Percentiles rank a stretch among this genome's conserved stretches.
Conservation (phyloP, 139 green algal species). For the Coelastrella sp. region DNA sequence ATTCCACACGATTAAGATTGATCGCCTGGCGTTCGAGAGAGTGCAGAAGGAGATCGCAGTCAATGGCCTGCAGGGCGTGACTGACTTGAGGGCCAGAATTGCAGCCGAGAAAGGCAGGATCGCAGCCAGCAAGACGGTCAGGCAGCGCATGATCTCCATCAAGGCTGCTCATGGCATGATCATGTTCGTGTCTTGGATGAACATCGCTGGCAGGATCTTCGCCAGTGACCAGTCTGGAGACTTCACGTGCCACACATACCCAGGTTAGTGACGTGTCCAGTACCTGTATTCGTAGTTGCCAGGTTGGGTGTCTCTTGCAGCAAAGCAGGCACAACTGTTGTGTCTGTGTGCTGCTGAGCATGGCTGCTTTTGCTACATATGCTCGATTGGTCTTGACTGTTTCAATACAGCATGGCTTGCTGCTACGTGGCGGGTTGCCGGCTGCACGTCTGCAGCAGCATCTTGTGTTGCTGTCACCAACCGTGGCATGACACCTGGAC, state of each 20-base stretch:
- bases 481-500: too few relatives aligned
- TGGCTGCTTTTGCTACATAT: too few relatives aligned
- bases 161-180: slow-evolving; percentile 42
- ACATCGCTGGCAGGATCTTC: slow-evolving; percentile 48
- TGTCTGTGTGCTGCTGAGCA: too few relatives aligned
- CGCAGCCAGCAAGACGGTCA: slow-evolving; percentile 14
- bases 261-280: too few relatives aligned
- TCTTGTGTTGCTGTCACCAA: too few relatives aligned
- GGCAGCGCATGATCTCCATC: slow-evolving; percentile 40
- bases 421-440: too few relatives aligned
- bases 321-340: too few relatives aligned
- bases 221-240: slow-evolving; percentile 8
- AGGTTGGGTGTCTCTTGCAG: too few relatives aligned
- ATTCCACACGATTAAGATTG: slow-evolving; percentile 23
- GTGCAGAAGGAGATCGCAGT: slow-evolving; percentile 1
- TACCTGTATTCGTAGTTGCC: too few relatives aligned
- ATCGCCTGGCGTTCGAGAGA: background rate
- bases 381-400: too few relatives aligned
- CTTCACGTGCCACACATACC: slow-evolving; percentile 52
- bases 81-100: background rate
- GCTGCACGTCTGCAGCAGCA: too few relatives aligned
- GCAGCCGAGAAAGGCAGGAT: background rate
- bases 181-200: slow-evolving; percentile 46
- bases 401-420: too few relatives aligned
- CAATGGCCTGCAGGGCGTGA: background rate